These are phyloP conservation scores for Laburnicola sp. DNA, from an alignment of 2,329 filamentous ascomycete genomes.

Conservation along the genomic window DNA sequence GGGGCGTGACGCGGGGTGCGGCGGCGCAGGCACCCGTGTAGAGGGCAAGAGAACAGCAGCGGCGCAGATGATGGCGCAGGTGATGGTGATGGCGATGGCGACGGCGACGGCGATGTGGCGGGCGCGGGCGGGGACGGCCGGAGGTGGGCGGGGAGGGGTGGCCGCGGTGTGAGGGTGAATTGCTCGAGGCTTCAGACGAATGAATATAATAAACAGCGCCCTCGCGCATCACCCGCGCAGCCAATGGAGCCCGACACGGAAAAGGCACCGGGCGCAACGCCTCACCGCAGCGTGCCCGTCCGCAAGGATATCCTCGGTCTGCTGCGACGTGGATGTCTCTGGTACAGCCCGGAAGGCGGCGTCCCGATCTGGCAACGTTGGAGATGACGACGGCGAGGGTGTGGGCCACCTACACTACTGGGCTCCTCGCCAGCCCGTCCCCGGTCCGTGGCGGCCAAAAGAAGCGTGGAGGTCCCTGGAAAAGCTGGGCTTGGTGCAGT, in stretches of 20 bases:
- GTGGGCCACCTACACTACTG: conserved; percentile 25
- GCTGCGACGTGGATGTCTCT: conserved; percentile 41
- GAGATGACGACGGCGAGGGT: conserved; percentile 31
- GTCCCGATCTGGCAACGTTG: conserved; percentile 45
- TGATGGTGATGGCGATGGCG: no score
- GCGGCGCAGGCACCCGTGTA: neutral
- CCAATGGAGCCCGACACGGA: conserved; percentile 43
- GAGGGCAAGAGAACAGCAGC: neutral
- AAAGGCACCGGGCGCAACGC: conserved; percentile 41
- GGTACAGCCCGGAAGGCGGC: conserved; percentile 35
- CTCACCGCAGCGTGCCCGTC: conserved; percentile 36
- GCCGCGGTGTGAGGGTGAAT: conserved; percentile 15
- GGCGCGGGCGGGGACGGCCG: no score
- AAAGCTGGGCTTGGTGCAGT: conserved; percentile 30
- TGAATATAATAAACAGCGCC: conserved; percentile 45
- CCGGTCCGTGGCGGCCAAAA: conserved; percentile 36
- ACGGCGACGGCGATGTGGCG: no score
- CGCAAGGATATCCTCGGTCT: conserved; percentile 45
- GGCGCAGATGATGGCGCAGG: neutral
- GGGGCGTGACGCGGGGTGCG: conserved; percentile 17
- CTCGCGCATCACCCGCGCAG: conserved; percentile 37
- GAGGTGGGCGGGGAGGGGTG: conserved; percentile 3
- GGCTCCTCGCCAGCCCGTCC: conserved; percentile 37
- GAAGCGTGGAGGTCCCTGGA: conserved; percentile 41
- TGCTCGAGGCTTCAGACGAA: conserved; percentile 35